phyloP scores from a whole-genome alignment of 1,284 basidiomycete genomes.

The Irpex sp. region DNA sequence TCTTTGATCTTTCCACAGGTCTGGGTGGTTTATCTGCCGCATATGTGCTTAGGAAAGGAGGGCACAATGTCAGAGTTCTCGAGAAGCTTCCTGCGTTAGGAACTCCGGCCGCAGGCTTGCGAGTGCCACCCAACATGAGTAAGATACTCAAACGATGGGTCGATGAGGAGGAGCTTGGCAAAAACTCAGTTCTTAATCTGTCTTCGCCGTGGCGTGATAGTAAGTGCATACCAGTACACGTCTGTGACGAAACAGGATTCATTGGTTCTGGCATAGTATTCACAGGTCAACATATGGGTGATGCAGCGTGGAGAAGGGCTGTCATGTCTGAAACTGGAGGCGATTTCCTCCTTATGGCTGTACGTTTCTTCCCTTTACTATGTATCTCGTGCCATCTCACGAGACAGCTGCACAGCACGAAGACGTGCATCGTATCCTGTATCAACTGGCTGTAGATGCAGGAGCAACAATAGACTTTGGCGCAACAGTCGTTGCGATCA shows the following conservation, averaged over 20 bases:
- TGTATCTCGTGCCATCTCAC: slow-evolving; percentile 8
- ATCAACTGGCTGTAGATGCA: slow-evolving; percentile 34
- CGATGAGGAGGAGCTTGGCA: slow-evolving; percentile 33
- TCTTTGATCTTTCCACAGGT: slow-evolving; percentile 16
- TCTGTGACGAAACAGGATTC: neutral
- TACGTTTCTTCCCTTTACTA: slow-evolving; percentile 22
- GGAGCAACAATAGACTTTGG: slow-evolving; percentile 39
- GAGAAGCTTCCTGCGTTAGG: slow-evolving; percentile 33
- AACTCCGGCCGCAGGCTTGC: slow-evolving; percentile 37
- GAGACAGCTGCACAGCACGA: slow-evolving; percentile 12
- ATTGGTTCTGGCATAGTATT: slow-evolving; percentile 26
- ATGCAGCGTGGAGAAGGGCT: slow-evolving; percentile 46
- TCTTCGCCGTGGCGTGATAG: slow-evolving; percentile 27
- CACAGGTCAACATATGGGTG: slow-evolving; percentile 39
- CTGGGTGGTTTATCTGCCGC: slow-evolving; percentile 51
- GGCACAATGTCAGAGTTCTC: slow-evolving; percentile 48
- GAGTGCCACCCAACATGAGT: slow-evolving; percentile 48
- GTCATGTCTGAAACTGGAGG: slow-evolving; percentile 51
- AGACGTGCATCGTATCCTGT: slow-evolving; percentile 41
- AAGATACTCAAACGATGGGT: slow-evolving; percentile 52
- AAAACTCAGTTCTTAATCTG: slow-evolving; percentile 26
- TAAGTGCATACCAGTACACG: slow-evolving; percentile 13
- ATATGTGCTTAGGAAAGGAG: slow-evolving; percentile 41
- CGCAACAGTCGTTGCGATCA: slow-evolving; percentile 24
- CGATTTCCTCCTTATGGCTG: slow-evolving; percentile 47